Conservation (phyloP, 371 early-diverging fungal species). For the Mucor plumbeus region DNA sequence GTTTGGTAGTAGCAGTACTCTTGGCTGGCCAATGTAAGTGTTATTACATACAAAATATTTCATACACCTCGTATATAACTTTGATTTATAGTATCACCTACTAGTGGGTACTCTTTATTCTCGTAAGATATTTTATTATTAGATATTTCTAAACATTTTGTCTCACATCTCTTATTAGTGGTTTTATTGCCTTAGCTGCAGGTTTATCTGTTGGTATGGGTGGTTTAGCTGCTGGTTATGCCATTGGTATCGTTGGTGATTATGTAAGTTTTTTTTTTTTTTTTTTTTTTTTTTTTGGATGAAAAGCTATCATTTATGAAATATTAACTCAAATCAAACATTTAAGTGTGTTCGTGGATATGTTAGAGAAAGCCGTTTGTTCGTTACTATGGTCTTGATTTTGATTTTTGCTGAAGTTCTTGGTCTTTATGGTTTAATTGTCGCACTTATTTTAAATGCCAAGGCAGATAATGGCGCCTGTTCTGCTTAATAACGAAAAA, state of each 20-base stretch:
- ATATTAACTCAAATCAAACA: background rate
- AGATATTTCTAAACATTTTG: background rate
- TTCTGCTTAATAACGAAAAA: constrained; percentile 1
- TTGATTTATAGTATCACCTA: constrained; percentile 63
- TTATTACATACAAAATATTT: background rate
- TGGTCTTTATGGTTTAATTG: constrained; percentile 90
- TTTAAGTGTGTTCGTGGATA: constrained; percentile 73
- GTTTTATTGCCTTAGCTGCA: constrained; percentile 85
- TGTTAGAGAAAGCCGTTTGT: constrained; percentile 83
- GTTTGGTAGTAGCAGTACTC: constrained; percentile 85
- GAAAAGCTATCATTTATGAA: background rate
- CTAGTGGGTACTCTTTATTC: constrained; percentile 46
- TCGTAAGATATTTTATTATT: constrained; percentile 32
- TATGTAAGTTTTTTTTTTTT: constrained; percentile 49
- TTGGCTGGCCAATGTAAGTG: constrained; percentile 76
- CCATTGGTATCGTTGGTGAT: constrained; percentile 92
- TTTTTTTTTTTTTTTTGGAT: background rate
- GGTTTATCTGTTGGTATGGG: constrained; percentile 87
- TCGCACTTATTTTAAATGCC: constrained; percentile 83
- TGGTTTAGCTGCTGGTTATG: constrained; percentile 91
- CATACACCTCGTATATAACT: background rate
- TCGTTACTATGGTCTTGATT: constrained; percentile 84
- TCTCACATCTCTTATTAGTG: constrained; percentile 42
- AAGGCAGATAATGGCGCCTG: constrained; percentile 64
- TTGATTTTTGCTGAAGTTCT: constrained; percentile 95